These are phyloP conservation scores for Coriaria nepalensis DNA, from an alignment of 306 rosid genomes.

Conservation along the genomic window DNA sequence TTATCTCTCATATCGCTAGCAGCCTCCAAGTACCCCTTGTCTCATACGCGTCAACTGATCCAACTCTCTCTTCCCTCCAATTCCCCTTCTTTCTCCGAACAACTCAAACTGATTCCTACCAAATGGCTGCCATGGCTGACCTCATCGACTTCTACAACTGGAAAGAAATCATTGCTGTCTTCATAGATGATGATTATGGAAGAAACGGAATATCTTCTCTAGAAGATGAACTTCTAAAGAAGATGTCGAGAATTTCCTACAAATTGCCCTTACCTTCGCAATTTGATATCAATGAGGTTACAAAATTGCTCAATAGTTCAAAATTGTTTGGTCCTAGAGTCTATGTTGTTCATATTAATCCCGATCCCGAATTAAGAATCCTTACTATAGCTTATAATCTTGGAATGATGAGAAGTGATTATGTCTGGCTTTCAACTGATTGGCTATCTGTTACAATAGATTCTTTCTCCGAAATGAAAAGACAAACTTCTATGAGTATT, in stretches of 20 bases:
- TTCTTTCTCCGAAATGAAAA: conserved; percentile 33
- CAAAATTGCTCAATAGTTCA: conserved; percentile 45
- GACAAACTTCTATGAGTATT: conserved; percentile 26
- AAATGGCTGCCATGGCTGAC: conserved; percentile 76
- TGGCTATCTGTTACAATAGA: conserved; percentile 74
- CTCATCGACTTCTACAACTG: conserved; percentile 58
- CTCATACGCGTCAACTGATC: conserved; percentile 89
- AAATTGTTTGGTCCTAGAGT: conserved; percentile 64
- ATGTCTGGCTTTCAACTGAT: conserved; percentile 83
- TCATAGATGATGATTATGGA: conserved; percentile 73
- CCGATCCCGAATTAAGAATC: conserved; percentile 58
- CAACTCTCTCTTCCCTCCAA: conserved; percentile 77
- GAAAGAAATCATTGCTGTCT: conserved; percentile 70
- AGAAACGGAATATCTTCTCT: conserved; percentile 71
- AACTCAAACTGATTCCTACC: conserved; percentile 51
- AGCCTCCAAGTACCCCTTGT: conserved; percentile 78
- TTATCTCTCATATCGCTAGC: conserved; percentile 63
- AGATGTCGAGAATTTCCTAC: conserved; percentile 34
- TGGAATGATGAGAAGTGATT: conserved; percentile 57
- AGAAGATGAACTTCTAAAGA: conserved; percentile 54
- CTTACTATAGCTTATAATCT: conserved; percentile 53
- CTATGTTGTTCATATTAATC: conserved; percentile 64
- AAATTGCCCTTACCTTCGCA: conserved; percentile 51
- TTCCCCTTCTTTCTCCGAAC: conserved; percentile 77
- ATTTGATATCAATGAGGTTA: conserved; percentile 32